Evolutionary conservation across 1,284 basidiomycete genomes (phyloP).

Genomic region (Melanopsichium pennsylvanicum): DNA sequence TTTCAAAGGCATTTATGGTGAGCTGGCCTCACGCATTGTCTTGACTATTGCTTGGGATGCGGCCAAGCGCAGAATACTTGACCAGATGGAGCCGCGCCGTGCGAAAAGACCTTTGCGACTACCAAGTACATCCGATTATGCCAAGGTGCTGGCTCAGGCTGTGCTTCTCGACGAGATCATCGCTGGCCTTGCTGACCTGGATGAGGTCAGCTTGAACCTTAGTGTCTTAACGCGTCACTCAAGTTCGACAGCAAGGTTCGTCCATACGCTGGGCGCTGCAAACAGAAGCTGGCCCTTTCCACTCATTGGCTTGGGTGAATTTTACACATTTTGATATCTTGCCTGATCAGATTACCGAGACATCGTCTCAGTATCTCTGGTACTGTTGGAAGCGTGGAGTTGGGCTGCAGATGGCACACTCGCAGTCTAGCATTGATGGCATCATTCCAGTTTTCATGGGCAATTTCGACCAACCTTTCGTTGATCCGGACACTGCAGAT

Average conservation of each 20-base stretch:
- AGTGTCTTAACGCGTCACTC: neutral
- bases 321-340: conserved; percentile 29
- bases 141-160: neutral
- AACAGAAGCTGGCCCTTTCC: neutral
- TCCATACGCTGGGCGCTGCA: neutral
- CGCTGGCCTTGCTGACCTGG: neutral
- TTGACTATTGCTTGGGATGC: conserved; percentile 22
- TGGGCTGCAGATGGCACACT: neutral
- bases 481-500: neutral
- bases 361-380: neutral
- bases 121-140: neutral
- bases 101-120: no score
- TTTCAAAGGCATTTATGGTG: conserved; percentile 9
- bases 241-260: neutral
- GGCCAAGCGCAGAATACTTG: neutral
- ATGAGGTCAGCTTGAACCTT: neutral
- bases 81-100: neutral
- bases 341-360: neutral
- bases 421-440: conserved; percentile 8
- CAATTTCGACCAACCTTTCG: conserved; percentile 5
- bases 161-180: conserved; percentile 2
- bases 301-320: conserved; percentile 6
- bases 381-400: conserved; percentile 7
- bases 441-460: conserved; percentile 29
- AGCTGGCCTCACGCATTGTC: conserved; percentile 6